Evolutionary conservation across 2,329 filamentous ascomycete genomes (phyloP).

Genomic region (Aspergillus flavus): DNA sequence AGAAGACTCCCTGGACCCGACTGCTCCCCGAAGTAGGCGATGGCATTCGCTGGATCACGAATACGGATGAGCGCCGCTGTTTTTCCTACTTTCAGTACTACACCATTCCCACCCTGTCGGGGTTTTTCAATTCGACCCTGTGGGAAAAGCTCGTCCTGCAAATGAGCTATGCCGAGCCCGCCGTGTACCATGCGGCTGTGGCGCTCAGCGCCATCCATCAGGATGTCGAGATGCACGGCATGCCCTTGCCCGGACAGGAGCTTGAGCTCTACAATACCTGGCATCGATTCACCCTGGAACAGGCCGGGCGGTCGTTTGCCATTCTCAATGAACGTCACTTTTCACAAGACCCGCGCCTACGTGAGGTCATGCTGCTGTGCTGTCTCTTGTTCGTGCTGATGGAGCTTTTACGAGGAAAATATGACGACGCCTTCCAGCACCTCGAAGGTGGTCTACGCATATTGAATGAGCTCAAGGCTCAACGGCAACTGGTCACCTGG

Average conservation of each 20-base stretch:
- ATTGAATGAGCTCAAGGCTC: not conserved
- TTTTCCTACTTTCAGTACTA: conserved; percentile 10
- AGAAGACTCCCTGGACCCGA: not conserved
- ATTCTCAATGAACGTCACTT: not conserved
- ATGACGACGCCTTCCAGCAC: conserved; percentile 10
- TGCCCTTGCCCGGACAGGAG: conserved; percentile 1
- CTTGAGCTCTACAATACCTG: not conserved
- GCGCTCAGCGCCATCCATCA: conserved; percentile 10
- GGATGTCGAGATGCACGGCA: conserved; percentile 1
- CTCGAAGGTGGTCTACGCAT: conserved; percentile 5
- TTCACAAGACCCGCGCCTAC: conserved; percentile 2
- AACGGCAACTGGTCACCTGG: not conserved
- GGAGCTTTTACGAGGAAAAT: not conserved
- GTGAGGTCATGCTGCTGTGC: conserved; percentile 5
- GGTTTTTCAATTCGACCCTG: not conserved
- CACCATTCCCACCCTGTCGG: conserved; percentile 1
- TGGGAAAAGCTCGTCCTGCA: conserved; percentile 6
- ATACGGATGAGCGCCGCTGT: conserved; percentile 8
- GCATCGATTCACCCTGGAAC: conserved; percentile 10
- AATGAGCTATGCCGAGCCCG: conserved; percentile 5
- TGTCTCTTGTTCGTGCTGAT: conserved; percentile 7
- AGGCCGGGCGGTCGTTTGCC: conserved; percentile 3
- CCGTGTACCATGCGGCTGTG: conserved; percentile 8
- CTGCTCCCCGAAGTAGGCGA: not conserved
- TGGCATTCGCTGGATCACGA: conserved; percentile 4